Evolutionary conservation across 176 grass and related monocot species (phyloP), one percentile per base, ranked within the genome.

Genomic region (Avena atlantica): DNA sequence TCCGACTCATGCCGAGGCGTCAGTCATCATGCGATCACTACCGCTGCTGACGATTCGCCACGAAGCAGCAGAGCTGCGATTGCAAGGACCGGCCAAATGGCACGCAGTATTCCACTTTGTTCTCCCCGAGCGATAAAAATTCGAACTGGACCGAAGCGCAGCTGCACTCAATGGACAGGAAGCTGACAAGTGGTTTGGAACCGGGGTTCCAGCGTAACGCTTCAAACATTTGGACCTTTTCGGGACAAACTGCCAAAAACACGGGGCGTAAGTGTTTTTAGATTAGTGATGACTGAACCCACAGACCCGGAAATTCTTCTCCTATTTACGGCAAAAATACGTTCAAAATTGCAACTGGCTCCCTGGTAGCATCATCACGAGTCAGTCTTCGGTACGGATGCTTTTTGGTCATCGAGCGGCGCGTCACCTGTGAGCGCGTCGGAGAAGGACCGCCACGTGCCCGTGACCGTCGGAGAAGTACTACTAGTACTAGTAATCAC

Each of bases 181-280:
- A 3, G 0, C 29, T 40, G 52, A 58, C 75, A 58, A 23, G n/a
- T 24, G 65, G 49, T 56, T 47, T 80, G 53, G 79, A 68, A n/a
- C n/a, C 27, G 27, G 63, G 47, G 12, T 19, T 19, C 16, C 53
- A 19, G 15, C 15, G 16, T 19, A 57, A 19, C 1, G 40, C 23
- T 50, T 69, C 24, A 20, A 62, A 70, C 74, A 78, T 49, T 71
- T 70, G 81, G 72, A 78, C 25, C 63, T 71, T 85, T 76, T n/a
- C n/a, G 1, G 12, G 19, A 45, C 57, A 57, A 75, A 66, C 34
- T 15, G 68, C 76, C 77, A 64, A 58, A 40, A 34, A 74, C 67
- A 73, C n/a, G 75, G 81, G 57, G 13, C 73, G 27, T 13, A 12
- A 42, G 12, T 13, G 31, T 34, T 34, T 4, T 34, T 34, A 34